A percentile compares a stretch with the other conserved stretches of the same genome.
Conservation (phyloP, 2,329 filamentous ascomycete species). For the Ophiostoma sp. region DNA sequence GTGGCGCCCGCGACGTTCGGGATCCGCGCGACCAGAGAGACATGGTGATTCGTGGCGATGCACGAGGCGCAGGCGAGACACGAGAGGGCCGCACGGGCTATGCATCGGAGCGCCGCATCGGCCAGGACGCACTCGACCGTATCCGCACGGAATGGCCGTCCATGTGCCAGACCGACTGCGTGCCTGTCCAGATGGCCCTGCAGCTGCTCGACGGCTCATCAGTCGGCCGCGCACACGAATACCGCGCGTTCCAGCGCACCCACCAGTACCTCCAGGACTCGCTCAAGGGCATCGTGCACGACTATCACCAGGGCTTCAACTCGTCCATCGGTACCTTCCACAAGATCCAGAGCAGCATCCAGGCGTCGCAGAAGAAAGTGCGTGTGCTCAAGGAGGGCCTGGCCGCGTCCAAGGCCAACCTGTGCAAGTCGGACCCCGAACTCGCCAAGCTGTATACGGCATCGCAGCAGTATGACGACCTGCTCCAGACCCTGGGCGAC, state of each 20-base stretch:
- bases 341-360: constrained; percentile 93
- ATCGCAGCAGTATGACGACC: constrained; percentile 84
- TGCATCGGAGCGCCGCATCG: constrained; percentile 45
- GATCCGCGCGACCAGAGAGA: constrained; percentile 15
- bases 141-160: constrained; percentile 88
- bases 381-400: constrained; percentile 78
- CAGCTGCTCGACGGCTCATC: constrained; percentile 93
- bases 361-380: constrained; percentile 79
- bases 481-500: constrained; percentile 75
- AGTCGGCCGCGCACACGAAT: constrained; percentile 82
- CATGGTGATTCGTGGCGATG: constrained; percentile 12
- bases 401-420: constrained; percentile 68
- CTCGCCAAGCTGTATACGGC: constrained; percentile 81
- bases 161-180: constrained; percentile 81
- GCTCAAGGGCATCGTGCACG: constrained; percentile 91
- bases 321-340: constrained; percentile 98
- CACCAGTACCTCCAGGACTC: constrained; percentile 87
- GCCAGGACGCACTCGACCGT: constrained; percentile 62
- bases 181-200: constrained; percentile 90
- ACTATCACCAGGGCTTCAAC: constrained; percentile 98
- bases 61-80: neutral
- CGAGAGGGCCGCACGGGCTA: constrained; percentile 10
- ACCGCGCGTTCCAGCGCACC: constrained; percentile 75
- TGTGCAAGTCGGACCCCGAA: constrained; percentile 82
- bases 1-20: constrained; percentile 8